phyloP scores from a whole-genome alignment of 1,139 yeast species.

The Saccharomyces hybrid region DNA sequence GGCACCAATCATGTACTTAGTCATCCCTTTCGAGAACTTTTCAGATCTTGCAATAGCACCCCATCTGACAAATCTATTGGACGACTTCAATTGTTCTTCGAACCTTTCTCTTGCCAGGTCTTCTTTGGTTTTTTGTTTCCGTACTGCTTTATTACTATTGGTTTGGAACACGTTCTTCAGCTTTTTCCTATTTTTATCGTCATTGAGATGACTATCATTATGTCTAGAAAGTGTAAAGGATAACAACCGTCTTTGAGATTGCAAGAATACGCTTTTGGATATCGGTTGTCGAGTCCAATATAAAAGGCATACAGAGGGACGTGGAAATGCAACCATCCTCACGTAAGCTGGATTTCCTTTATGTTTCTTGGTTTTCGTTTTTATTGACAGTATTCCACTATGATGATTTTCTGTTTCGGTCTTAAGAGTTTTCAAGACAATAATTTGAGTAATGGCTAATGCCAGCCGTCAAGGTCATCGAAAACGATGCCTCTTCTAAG shows the following conservation, averaged over 20 bases:
- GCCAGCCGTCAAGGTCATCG: too few relatives aligned
- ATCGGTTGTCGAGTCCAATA: background rate
- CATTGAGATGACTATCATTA: background rate
- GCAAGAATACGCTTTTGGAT: background rate
- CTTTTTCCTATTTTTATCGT: background rate
- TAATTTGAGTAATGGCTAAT: background rate
- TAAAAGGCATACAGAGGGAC: background rate
- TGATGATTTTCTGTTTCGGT: background rate
- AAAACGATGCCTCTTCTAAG: background rate
- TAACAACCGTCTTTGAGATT: background rate
- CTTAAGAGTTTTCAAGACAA: background rate
- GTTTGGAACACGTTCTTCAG: conserved; percentile 3
- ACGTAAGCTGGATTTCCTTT: too few relatives aligned
- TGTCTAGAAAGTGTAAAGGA: background rate
- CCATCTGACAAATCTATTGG: conserved; percentile 35
- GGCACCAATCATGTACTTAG: conserved; percentile 50
- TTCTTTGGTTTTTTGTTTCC: conserved; percentile 26
- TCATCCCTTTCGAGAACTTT: conserved; percentile 40
- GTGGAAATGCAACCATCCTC: background rate
- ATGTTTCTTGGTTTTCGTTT: background rate
- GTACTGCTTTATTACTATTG: conserved; percentile 20
- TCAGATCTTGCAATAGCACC: conserved; percentile 42
- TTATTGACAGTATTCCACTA: background rate
- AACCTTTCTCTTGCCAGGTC: conserved; percentile 30
- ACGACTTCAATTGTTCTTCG: conserved; percentile 31